Percentiles rank a stretch among this genome's conserved stretches.
Evolutionary conservation across 176 grass and related monocot species (phyloP).

Genomic region (Musa schizocarpa): DNA sequence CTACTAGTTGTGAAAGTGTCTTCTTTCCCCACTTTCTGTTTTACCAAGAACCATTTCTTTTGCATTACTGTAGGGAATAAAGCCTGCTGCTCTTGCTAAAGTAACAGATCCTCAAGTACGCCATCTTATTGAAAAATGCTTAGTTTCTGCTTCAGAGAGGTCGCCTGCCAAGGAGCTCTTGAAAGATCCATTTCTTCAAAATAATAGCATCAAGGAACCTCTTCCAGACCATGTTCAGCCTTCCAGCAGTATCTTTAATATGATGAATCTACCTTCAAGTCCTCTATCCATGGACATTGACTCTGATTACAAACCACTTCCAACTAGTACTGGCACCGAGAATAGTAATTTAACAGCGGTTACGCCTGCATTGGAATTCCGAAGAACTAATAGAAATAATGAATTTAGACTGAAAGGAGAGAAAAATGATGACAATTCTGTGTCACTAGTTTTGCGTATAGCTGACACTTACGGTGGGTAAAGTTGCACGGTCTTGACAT

Average conservation of each 20-base stretch:
- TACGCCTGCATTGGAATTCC: conserved; percentile 47
- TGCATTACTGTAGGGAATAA: conserved; percentile 46
- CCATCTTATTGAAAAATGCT: conserved; percentile 77
- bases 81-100: conserved; percentile 54
- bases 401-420: conserved; percentile 27
- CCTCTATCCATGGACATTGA: conserved; percentile 53
- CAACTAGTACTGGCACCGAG: conserved; percentile 22
- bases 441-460: conserved; percentile 22
- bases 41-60: neutral
- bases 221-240: conserved; percentile 16
- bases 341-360: conserved; percentile 15
- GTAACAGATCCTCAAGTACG: conserved; percentile 61
- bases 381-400: conserved; percentile 46
- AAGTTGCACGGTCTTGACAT: neutral
- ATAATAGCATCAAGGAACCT: conserved; percentile 25
- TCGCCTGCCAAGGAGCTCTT: conserved; percentile 66
- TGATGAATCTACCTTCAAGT: conserved; percentile 25
- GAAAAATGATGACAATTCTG: conserved; percentile 17
- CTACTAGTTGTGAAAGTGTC: conserved; percentile 5
- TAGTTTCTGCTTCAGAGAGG: conserved; percentile 69
- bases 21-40: neutral
- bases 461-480: conserved; percentile 11
- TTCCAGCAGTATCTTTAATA: conserved; percentile 23
- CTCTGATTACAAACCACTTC: conserved; percentile 28
- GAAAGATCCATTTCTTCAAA: conserved; percentile 66